phyloP scores from a whole-genome alignment of 305 asterid species.

The Rubia balearica region DNA sequence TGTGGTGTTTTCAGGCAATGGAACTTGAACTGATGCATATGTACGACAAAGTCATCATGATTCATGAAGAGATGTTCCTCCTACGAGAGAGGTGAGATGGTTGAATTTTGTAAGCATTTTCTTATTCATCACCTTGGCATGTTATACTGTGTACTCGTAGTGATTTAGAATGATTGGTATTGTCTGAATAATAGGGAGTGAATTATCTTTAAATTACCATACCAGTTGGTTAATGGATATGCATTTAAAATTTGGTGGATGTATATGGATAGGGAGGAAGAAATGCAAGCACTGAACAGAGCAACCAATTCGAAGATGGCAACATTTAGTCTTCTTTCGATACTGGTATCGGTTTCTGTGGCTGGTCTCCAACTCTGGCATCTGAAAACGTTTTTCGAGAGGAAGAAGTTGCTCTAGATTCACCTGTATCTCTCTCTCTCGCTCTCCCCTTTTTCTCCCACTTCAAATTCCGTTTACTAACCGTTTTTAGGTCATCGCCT shows the following conservation, averaged over 20 bases:
- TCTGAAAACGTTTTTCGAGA: constrained; percentile 27
- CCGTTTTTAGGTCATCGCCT: no score
- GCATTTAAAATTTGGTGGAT: not conserved
- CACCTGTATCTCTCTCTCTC: not conserved
- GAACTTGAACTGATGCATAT: constrained; percentile 27
- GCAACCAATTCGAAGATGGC: constrained; percentile 25
- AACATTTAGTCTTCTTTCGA: constrained; percentile 15
- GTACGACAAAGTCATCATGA: constrained; percentile 21
- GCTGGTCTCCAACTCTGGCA: constrained; percentile 33
- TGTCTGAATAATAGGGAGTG: no score
- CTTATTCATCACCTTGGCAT: no score
- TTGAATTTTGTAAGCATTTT: not conserved
- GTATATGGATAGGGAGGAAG: constrained; percentile 20
- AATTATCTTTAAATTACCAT: no score
- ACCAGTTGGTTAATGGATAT: no score
- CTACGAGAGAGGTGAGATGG: constrained; percentile 22
- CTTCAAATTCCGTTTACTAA: not conserved
- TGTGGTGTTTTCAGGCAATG: constrained; percentile 17
- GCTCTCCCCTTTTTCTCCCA: no score
- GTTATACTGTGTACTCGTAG: no score
- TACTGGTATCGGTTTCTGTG: constrained; percentile 24
- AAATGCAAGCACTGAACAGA: constrained; percentile 25
- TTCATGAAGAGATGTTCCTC: constrained; percentile 26
- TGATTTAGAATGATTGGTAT: no score
- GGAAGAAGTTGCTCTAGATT: constrained; percentile 25